Conservation (phyloP, 2,329 filamentous ascomycete genomes). For the Neurospora sp. region DNA sequence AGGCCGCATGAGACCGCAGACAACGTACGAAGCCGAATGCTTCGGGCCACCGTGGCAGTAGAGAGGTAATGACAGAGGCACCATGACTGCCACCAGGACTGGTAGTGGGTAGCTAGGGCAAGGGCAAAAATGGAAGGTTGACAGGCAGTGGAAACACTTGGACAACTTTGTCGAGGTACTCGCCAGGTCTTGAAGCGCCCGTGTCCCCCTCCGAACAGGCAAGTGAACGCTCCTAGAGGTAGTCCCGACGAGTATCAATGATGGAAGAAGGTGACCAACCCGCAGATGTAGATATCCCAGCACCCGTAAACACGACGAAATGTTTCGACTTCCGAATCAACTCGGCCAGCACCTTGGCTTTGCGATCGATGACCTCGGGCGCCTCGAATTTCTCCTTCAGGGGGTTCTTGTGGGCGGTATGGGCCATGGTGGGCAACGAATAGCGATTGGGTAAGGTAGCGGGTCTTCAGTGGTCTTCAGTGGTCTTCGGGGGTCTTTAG, state of each 20-base stretch:
- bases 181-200: background rate
- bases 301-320: conserved; percentile 36
- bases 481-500: background rate
- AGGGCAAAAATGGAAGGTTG: background rate
- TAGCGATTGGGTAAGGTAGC: background rate
- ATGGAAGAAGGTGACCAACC: conserved; percentile 16
- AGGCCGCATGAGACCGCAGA: background rate
- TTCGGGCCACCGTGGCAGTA: too few species aligned
- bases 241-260: background rate
- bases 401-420: background rate
- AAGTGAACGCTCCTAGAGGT: background rate
- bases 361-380: conserved; percentile 21
- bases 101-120: background rate
- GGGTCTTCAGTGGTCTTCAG: background rate
- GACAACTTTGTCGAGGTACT: background rate
- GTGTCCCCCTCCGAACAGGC: background rate
- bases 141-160: background rate
- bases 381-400: conserved; percentile 14
- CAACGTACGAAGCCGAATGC: too few species aligned
- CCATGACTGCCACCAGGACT: background rate
- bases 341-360: conserved; percentile 27
- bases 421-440: background rate
- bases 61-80: background rate
- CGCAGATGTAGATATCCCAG: conserved; percentile 36
- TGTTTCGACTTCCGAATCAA: conserved; percentile 32